Conservation (phyloP, 2,329 filamentous ascomycete genomes). For the Raffaelea deltoideospora region DNA sequence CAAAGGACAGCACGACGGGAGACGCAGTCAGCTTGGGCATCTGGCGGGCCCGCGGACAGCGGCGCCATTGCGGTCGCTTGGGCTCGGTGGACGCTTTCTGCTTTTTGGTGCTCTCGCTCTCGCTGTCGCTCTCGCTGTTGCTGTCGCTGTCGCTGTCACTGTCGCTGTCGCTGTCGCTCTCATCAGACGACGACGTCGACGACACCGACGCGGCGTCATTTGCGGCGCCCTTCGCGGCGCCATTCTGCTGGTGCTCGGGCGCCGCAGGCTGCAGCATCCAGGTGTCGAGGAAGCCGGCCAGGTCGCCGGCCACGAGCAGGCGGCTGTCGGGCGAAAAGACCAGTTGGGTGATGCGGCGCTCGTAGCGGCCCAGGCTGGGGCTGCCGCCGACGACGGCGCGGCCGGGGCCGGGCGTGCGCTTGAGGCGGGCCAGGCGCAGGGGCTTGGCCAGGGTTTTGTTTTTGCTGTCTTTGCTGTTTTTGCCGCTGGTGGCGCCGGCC, state of each 20-base stretch:
- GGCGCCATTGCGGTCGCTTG: slow-evolving; percentile 43
- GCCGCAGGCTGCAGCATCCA: slow-evolving; percentile 74
- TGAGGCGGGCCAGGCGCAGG: slow-evolving; percentile 26
- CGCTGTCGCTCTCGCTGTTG: not conserved
- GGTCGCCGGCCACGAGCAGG: slow-evolving; percentile 63
- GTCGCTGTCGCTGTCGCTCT: not conserved
- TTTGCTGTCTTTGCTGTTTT: too few relatives aligned
- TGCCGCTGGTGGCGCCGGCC: too few relatives aligned
- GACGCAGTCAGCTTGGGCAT: slow-evolving; percentile 52
- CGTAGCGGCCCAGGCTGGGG: slow-evolving; percentile 54
- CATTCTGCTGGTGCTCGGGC: too few relatives aligned
- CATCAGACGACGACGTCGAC: slow-evolving; percentile 10
- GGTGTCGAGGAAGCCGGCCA: slow-evolving; percentile 75
- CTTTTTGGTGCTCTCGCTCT: slow-evolving; percentile 1
- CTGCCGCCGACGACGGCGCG: too few relatives aligned
- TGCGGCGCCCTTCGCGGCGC: slow-evolving; percentile 10
- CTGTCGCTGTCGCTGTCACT: not conserved
- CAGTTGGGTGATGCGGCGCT: slow-evolving; percentile 57
- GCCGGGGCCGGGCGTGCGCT: too few relatives aligned
- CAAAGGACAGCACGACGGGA: slow-evolving; percentile 55
- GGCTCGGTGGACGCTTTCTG: slow-evolving; percentile 8
- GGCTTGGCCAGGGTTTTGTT: slow-evolving; percentile 26
- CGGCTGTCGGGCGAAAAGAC: slow-evolving; percentile 70
- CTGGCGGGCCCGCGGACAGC: slow-evolving; percentile 54
- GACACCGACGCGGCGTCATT: slow-evolving; percentile 13